Conservation (phyloP, 257 asterid genomes). For the Catharanthus roseus region DNA sequence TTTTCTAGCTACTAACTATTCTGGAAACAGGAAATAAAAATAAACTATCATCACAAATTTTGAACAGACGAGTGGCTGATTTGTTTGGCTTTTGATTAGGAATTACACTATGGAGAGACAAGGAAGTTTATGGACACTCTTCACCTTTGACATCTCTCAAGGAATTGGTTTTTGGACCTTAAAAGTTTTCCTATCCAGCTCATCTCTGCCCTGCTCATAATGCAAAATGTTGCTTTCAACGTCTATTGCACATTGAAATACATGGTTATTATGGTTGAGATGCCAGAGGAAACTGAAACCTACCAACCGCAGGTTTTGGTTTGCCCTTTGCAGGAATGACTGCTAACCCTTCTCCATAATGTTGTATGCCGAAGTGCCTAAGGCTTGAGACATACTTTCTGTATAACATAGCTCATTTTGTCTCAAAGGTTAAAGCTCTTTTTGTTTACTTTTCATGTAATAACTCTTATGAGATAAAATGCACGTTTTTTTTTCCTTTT, state of each 20-base stretch:
- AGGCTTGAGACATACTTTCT: not conserved
- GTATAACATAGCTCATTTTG: too few relatives aligned
- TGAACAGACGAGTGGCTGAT: not conserved
- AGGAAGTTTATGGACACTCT: conserved; percentile 49
- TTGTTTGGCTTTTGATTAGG: conserved; percentile 32
- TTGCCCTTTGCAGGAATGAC: not conserved
- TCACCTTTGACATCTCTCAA: conserved; percentile 58
- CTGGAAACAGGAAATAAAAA: not conserved
- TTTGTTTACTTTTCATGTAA: not conserved
- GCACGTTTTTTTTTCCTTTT: not conserved
- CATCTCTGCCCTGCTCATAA: not conserved
- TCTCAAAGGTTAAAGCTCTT: too few relatives aligned
- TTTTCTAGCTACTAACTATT: not conserved
- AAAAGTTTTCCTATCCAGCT: conserved; percentile 12
- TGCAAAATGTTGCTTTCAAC: not conserved
- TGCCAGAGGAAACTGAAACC: not conserved
- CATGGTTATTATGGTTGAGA: not conserved
- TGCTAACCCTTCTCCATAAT: not conserved
- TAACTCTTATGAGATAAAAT: not conserved
- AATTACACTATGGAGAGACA: conserved; percentile 70
- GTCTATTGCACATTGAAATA: not conserved
- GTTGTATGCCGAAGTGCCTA: not conserved
- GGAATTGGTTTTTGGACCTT: conserved; percentile 59
- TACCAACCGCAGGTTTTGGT: not conserved
- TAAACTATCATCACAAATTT: not conserved